Evolutionary conservation across 805 yeast genomes (phyloP), one percentile per base, ranked within the genome.

Genomic region (Barnettozyma pratensis): DNA sequence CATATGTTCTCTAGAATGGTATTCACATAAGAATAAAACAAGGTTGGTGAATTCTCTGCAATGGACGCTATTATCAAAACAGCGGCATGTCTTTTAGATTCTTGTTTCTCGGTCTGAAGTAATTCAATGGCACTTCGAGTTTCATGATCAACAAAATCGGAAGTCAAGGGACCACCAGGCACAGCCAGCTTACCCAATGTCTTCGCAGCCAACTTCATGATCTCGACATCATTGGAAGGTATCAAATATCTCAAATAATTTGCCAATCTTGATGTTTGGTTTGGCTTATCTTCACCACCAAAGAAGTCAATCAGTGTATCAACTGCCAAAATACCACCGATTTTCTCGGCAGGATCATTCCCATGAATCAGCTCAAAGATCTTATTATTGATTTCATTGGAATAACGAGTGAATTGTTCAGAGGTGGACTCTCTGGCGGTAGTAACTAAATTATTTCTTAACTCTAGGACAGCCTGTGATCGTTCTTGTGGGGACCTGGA

Each of bases 321-420:
- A 48, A 92, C 85, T 10, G 97, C 97, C 26, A 89, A 78, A 32
- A 92, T 84, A 39, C 97, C 98, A 19, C 97, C 98, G 36, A 91
- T 73, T 53, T 87, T 83, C 54, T 86, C 90, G 30, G 75, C 66
- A 6, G 82, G 68, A 55, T 86, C 92, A 7, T 81, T 74, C 5
- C 91, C 81, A 57, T 88, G 89, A 43, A 89, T 80, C 45, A 90
- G 73, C 61, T 87, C 96, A 63, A 89, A 90, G 19, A 94, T 87
- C 53, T 85, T 81, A 59, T 87, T 86, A 70, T 92, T 90, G 53
- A 92, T 84, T 50, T 85, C 91, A 62, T 86, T 88, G 64, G 85
- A 87, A 65, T 86, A 87, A 36, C 90, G 69, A 53, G 87, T 80
- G 57, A 88, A 80, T 58, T 86, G 92, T 62, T 90, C 97, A 1